Conservation (phyloP, 441 rosid species). For the Populus tomentosa region DNA sequence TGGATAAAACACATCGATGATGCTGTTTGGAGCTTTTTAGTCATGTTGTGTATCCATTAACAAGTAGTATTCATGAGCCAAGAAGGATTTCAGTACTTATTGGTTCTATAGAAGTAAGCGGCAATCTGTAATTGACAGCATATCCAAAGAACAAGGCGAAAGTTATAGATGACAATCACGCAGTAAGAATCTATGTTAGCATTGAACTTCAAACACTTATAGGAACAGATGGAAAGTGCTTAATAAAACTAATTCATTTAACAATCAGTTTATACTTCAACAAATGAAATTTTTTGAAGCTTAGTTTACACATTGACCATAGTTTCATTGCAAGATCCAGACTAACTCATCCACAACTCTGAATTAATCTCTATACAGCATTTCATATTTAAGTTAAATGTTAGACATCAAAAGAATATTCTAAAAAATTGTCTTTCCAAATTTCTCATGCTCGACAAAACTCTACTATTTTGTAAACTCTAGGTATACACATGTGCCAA, state of each 20-base stretch:
- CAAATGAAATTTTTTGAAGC: neutral
- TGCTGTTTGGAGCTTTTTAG: no score
- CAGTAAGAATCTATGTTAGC: neutral
- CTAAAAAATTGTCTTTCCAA: neutral
- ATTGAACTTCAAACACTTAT: neutral
- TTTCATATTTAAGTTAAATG: neutral
- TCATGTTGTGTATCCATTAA: no score
- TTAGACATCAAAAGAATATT: neutral
- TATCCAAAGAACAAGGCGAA: no score
- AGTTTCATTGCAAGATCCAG: neutral
- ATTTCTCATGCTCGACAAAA: neutral
- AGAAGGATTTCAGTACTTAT: no score
- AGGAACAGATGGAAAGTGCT: neutral
- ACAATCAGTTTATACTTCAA: neutral
- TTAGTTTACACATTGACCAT: neutral
- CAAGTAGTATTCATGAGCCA: no score
- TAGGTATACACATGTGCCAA: neutral
- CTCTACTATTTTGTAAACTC: neutral
- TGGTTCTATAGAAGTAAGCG: no score
- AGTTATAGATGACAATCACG: neutral
- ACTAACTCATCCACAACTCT: neutral
- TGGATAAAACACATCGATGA: no score
- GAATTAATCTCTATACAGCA: neutral
- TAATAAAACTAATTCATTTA: neutral
- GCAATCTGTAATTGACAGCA: no score